Evolutionary conservation across 345 rosid species (phyloP).

Genomic region (Excoecaria agallocha): DNA sequence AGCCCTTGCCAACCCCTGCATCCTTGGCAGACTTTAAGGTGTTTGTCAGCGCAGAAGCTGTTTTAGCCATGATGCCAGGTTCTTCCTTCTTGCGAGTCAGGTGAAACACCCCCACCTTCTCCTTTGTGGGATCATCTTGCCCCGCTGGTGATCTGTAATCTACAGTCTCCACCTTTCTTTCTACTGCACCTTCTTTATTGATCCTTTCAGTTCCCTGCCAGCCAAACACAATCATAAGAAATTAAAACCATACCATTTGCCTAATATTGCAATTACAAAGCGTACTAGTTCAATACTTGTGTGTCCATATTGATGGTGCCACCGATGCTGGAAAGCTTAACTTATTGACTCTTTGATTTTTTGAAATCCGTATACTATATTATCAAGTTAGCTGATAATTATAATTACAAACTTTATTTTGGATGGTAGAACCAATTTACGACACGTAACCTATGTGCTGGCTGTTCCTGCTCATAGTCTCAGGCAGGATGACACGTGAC

Average conservation of each 20-base stretch:
- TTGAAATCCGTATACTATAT: too few relatives aligned
- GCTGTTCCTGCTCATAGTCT: conserved; percentile 2
- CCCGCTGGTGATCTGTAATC: conserved; percentile 31
- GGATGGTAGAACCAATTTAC: not conserved
- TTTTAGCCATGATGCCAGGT: conserved; percentile 23
- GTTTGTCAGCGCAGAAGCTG: conserved; percentile 26
- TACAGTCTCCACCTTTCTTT: conserved; percentile 37
- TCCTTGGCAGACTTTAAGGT: conserved; percentile 37
- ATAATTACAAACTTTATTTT: not conserved
- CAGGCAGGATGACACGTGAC: conserved; percentile 7
- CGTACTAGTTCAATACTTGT: conserved; percentile 8
- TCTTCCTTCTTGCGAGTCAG: conserved; percentile 19
- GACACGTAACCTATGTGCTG: conserved; percentile 19
- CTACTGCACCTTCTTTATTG: conserved; percentile 30
- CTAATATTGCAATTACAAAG: not conserved
- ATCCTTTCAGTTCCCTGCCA: conserved; percentile 28
- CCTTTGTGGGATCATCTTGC: conserved; percentile 26
- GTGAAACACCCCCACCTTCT: conserved; percentile 39
- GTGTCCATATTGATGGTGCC: conserved; percentile 16
- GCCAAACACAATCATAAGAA: not conserved
- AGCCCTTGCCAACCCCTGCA: conserved; percentile 21
- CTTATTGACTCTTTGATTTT: not conserved
- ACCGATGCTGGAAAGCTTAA: too few relatives aligned
- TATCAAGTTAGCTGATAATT: not conserved
- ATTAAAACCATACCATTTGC: not conserved